A percentile compares a stretch with the other conserved stretches of the same genome.
phyloP scores from a whole-genome alignment of 2,329 filamentous ascomycete genomes.

The Byssothecium circinans region DNA sequence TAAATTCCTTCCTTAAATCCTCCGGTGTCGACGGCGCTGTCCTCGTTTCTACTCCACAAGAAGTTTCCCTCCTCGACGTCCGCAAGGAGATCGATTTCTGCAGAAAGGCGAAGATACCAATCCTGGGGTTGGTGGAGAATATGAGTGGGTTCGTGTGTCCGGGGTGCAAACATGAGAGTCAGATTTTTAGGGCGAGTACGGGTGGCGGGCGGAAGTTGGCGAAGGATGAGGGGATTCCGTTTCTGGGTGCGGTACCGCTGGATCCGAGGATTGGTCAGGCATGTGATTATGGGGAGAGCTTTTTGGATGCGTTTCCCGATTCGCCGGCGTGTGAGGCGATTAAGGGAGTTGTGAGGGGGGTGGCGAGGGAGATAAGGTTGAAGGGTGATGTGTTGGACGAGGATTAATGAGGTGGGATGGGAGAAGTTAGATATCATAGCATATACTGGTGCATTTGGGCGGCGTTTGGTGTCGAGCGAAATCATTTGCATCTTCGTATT shows the following conservation, averaged over 20 bases:
- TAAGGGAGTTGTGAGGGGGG: conserved; percentile 73
- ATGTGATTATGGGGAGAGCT: conserved; percentile 96
- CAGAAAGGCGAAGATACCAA: conserved; percentile 83
- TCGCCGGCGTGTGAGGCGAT: conserved; percentile 87
- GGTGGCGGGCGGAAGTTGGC: conserved; percentile 82
- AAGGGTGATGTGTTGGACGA: conserved; percentile 30
- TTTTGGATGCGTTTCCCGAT: conserved; percentile 90
- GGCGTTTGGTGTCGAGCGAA: background rate
- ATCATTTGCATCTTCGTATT: no score
- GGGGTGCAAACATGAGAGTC: conserved; percentile 75
- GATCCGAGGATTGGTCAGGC: conserved; percentile 95
- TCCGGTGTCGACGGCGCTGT: conserved; percentile 92
- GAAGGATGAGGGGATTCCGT: conserved; percentile 83
- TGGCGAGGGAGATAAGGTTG: conserved; percentile 55
- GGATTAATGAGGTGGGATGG: conserved; percentile 5
- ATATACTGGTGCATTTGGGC: conserved; percentile 7
- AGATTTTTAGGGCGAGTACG: conserved; percentile 91
- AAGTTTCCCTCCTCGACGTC: conserved; percentile 88
- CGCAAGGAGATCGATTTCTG: conserved; percentile 98
- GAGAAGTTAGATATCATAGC: background rate
- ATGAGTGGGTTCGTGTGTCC: conserved; percentile 98
- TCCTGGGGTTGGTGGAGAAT: conserved; percentile 92
- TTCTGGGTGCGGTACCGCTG: conserved; percentile 84
- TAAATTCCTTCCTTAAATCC: conserved; percentile 88
- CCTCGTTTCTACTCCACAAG: conserved; percentile 91